Evolutionary conservation across 345 rosid genomes (phyloP), one percentile per base, ranked within the genome.

Genomic region (Boechera divaricarpa): DNA sequence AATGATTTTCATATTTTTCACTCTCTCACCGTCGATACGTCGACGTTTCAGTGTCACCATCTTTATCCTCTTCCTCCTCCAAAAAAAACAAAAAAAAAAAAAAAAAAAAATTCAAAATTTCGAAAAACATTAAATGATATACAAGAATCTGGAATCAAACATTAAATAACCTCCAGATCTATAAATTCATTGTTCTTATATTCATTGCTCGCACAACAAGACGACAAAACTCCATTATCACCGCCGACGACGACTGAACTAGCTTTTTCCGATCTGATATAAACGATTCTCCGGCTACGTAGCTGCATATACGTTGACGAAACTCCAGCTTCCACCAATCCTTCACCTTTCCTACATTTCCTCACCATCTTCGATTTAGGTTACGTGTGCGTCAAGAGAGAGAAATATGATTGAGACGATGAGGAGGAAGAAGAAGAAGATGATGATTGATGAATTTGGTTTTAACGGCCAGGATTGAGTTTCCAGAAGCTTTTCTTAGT

Each of bases 111-210:
- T 24, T 71, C 36, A 67, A 51, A 78, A 35, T 73, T 65, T 77
- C 66, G 65, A 64, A 74, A 0, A 70, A 41, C 6, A 57, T 47
- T 56, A 36, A 57, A 57, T 56, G 66, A 62, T 11, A 74, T 73
- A 39, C 35, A 63, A 24, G 70, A 73, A 53, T 64, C 41, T 42
- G 45, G 72, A 66, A 74, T 66, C 72, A 6, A 21, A 21, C 12
- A 75, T 67, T 75, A 47, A 67, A 6, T 71, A 33, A 85, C 90
- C 89, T 87, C 83, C 80, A 85, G 87, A 89, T 89, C 88, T 84
- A 78, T 60, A 39, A 72, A 80, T 67, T 72, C 74, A 65, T 66
- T 64, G 28, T 31, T 70, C 3, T 18, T 70, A 69, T 64, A 75
- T 49, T 72, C 76, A 70, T 66, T 66, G 35, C 83, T 75, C 16